phyloP scores from a whole-genome alignment of 2,329 filamentous ascomycete genomes.

The Tolypocladium album region DNA sequence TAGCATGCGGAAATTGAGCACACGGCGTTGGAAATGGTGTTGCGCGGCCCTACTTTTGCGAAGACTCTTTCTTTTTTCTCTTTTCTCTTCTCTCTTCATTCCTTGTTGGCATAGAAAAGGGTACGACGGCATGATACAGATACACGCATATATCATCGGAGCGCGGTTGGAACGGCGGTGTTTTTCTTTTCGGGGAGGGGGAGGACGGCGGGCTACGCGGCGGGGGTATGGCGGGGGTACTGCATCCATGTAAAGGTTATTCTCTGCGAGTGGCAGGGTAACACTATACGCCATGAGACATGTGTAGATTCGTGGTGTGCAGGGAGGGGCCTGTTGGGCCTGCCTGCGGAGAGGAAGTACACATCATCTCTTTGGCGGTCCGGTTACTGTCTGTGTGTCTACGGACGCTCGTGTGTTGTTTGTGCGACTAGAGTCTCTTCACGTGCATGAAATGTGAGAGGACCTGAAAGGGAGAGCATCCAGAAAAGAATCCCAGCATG shows the following conservation, averaged over 20 bases:
- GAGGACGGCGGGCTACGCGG: neutral
- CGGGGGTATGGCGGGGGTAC: too few species aligned
- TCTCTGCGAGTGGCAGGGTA: neutral
- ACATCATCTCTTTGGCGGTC: neutral
- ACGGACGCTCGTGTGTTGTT: neutral
- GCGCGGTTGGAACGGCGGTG: neutral
- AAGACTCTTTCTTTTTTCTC: too few species aligned
- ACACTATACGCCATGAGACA: neutral
- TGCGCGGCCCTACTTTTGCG: neutral
- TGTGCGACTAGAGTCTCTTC: neutral
- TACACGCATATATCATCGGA: neutral
- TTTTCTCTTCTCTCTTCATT: neutral
- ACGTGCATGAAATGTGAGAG: neutral
- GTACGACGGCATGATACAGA: neutral
- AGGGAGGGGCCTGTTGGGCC: neutral
- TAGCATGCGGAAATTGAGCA: neutral
- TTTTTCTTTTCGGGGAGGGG: neutral
- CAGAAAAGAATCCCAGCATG: neutral
- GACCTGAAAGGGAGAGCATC: neutral
- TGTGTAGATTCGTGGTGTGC: neutral
- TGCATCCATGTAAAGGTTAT: neutral
- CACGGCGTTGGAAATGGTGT: neutral
- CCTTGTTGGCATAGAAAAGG: neutral
- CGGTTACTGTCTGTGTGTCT: neutral
- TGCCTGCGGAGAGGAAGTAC: neutral